phyloP scores from a whole-genome alignment of 805 yeast species.

The Komagataella kurtzmanii region DNA sequence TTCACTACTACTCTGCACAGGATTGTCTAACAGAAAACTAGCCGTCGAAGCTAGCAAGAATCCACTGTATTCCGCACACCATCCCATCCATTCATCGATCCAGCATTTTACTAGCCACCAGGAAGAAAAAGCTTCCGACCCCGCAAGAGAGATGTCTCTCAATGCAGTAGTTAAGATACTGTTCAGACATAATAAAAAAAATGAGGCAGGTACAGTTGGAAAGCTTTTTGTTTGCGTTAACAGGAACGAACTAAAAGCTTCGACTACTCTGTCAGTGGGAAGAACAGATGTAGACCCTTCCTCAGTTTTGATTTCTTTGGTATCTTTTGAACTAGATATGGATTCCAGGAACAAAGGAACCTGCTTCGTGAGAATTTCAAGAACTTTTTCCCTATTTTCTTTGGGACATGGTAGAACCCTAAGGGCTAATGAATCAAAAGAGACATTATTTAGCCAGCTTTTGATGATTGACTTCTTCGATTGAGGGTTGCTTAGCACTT shows the following conservation, averaged over 20 bases:
- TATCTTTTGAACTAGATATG: background rate
- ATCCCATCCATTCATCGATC: conserved; percentile 59
- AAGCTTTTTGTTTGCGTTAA: conserved; percentile 20
- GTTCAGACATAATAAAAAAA: conserved; percentile 38
- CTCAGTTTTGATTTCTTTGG: background rate
- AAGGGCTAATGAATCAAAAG: conserved; percentile 9
- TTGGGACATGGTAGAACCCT: conserved; percentile 5
- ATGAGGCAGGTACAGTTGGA: conserved; percentile 36
- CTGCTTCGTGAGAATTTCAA: conserved; percentile 19
- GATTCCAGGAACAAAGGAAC: conserved; percentile 16
- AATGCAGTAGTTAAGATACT: conserved; percentile 44
- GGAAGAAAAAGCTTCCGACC: conserved; percentile 47
- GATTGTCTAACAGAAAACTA: background rate
- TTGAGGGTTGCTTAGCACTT: conserved; percentile 4
- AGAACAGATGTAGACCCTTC: background rate
- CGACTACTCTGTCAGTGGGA: conserved; percentile 5
- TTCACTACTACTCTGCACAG: background rate
- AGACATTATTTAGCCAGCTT: conserved; percentile 33
- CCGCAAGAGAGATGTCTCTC: conserved; percentile 45
- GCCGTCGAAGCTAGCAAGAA: conserved; percentile 9
- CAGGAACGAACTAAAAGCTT: conserved; percentile 6
- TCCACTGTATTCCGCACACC: conserved; percentile 55
- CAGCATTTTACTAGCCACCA: conserved; percentile 74
- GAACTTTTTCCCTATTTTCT: conserved; percentile 16
- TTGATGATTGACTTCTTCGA: conserved; percentile 32